Base-by-base conservation (phyloP, 768 basidiomycete species). In the Boletus subcaerulescens region DNA sequence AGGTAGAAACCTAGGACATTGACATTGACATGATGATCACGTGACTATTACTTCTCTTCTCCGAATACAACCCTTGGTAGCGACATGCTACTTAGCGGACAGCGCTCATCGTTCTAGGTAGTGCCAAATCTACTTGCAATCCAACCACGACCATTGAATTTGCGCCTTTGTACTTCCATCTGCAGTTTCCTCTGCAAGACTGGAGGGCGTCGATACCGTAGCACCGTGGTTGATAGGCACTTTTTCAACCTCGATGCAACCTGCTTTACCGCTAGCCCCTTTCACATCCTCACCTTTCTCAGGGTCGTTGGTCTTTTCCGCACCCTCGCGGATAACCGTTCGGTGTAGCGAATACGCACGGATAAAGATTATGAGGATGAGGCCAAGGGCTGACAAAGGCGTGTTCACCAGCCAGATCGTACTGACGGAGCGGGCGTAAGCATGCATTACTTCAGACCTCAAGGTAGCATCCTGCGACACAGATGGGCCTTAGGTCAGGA, bases 401-500 rank as follows among this genome's bases (percentile, higher is more conserved):
- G 67, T 63, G 47, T 70, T 68, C 35, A 78, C 70, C 20, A 74
- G 61, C 77, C 75, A 78, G 36, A 78, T 68, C 1, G 66, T 67
- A n/a, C 68, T 62, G 50, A 77, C 65, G 22, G 71, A 68, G 39
- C 65, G 66, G 36, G 74, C 60, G 52, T 71, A 76, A 13, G 73
- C 73, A 36, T 74, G 73, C 53, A 71, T 65, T 2, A 77, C 62
- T 44, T 69, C 54, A 5, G 64, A 58, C 32, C 68, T 70, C 32
- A 71, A 50, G 4, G 65, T 64, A 14, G 59, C 49, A 26, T 73
- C 57, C 69, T 79, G 45, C 43, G 14, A 45, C 29, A 45, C 29
- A 29, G 29, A 42, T 48, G n/a, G 38, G 43, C 54, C 4, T 65
- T 45, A 20, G 51, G 18, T 32, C 42, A 58, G 52, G 0, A 54